Percentiles rank a stretch among this genome's conserved stretches.
These are phyloP conservation scores for Fraxinus floribunda DNA, from an alignment of 305 asterid species.

Conservation along the genomic window DNA sequence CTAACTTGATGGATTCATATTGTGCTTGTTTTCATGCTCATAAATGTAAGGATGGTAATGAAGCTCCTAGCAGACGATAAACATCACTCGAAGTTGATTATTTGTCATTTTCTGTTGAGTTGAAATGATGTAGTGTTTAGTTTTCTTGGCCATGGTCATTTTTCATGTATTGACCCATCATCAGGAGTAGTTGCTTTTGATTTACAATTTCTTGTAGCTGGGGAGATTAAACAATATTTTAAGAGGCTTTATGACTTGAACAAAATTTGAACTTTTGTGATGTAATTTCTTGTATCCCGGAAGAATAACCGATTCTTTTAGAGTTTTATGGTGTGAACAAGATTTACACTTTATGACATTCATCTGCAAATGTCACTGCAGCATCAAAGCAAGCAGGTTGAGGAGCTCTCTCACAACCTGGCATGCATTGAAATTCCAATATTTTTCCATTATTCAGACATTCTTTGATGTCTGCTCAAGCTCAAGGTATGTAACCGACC, in stretches of 20 bases:
- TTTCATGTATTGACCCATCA: not conserved
- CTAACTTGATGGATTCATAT: not conserved
- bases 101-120: not conserved
- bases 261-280: not conserved
- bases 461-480: conserved; percentile 22
- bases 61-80: not conserved
- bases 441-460: conserved; percentile 30
- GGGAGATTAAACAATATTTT: not conserved
- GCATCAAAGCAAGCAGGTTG: conserved; percentile 41
- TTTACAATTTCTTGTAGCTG: not conserved
- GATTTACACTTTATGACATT: conserved; percentile 13
- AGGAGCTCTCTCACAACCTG: conserved; percentile 35
- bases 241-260: not conserved
- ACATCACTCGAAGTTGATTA: not conserved
- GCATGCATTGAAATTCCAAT: conserved; percentile 28
- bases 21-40: not conserved
- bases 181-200: not conserved
- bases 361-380: conserved; percentile 37
- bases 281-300: not conserved
- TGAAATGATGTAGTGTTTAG: not conserved
- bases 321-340: not conserved
- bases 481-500: not conserved
- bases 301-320: not conserved
- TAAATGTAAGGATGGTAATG: not conserved
- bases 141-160: not conserved